A percentile compares a stretch with the other conserved stretches of the same genome.
phyloP scores from a whole-genome alignment of 1,284 basidiomycete species.

The Somion occarium region DNA sequence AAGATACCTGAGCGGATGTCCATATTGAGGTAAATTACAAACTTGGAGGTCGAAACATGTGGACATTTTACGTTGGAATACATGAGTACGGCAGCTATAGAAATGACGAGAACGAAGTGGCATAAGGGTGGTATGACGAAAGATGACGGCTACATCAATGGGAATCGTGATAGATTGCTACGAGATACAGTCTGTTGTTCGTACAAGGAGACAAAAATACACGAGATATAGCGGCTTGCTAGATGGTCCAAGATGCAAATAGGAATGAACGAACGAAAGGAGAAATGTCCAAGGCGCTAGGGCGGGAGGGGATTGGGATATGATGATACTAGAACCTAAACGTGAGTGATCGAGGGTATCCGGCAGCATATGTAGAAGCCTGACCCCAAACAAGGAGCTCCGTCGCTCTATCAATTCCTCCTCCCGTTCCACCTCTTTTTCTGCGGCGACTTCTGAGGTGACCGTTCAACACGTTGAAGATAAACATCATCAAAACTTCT shows the following conservation, averaged over 20 bases:
- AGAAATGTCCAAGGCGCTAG: not conserved
- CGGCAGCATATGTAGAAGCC: too few relatives aligned
- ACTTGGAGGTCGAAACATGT: not conserved
- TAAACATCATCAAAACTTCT: slow-evolving; percentile 61
- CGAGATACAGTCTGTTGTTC: not conserved
- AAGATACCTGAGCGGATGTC: not conserved
- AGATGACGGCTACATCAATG: not conserved
- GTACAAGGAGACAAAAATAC: not conserved
- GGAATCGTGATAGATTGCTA: not conserved
- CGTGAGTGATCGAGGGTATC: too few relatives aligned
- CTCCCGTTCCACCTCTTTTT: not conserved
- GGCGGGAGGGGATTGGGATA: too few relatives aligned
- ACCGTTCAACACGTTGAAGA: slow-evolving; percentile 18
- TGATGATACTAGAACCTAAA: too few relatives aligned
- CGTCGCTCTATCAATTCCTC: not conserved
- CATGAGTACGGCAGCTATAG: not conserved
- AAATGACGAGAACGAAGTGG: not conserved
- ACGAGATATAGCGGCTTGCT: not conserved
- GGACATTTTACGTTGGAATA: not conserved
- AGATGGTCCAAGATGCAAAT: not conserved
- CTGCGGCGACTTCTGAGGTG: slow-evolving; percentile 9
- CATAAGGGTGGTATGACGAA: not conserved
- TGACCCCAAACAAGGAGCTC: too few relatives aligned
- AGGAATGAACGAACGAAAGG: not conserved
- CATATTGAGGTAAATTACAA: not conserved